These are phyloP conservation scores for Pistacia atlantica DNA, from an alignment of 345 rosid species.

Conservation along the genomic window DNA sequence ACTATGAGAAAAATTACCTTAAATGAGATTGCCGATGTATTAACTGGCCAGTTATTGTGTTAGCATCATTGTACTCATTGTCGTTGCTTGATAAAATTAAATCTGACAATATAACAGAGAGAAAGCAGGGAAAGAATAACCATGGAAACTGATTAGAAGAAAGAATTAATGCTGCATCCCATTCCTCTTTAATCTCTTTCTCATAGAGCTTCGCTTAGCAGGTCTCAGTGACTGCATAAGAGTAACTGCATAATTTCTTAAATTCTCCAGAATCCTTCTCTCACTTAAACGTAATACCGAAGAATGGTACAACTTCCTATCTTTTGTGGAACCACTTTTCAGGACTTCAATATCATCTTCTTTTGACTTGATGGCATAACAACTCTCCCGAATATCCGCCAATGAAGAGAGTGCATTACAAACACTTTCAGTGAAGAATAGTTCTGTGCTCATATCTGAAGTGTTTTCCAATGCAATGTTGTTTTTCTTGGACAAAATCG, in stretches of 20 bases:
- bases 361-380: constrained; percentile 47
- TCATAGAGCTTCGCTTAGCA: constrained; percentile 12
- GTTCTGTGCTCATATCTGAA: constrained; percentile 38
- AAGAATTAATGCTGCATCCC: not conserved
- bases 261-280: constrained; percentile 70
- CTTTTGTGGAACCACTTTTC: constrained; percentile 35
- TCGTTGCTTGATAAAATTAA: not conserved
- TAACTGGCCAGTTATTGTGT: not conserved
- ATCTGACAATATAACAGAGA: not conserved
- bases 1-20: not conserved
- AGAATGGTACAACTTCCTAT: constrained; percentile 69
- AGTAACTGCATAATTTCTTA: constrained; percentile 44
- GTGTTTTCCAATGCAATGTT: constrained; percentile 27
- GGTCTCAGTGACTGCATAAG: constrained; percentile 1
- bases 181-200: constrained; percentile 32
- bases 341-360: constrained; percentile 53
- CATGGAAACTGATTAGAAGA: not conserved
- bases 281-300: constrained; percentile 62
- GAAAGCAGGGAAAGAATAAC: not conserved
- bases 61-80: not conserved
- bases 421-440: constrained; percentile 63
- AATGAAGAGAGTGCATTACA: constrained; percentile 60
- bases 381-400: constrained; percentile 65
- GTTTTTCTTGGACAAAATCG: constrained; percentile 39
- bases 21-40: not conserved